These are phyloP conservation scores for Penicillium sp. DNA, from an alignment of 2,329 filamentous ascomycete species.

Conservation along the genomic window DNA sequence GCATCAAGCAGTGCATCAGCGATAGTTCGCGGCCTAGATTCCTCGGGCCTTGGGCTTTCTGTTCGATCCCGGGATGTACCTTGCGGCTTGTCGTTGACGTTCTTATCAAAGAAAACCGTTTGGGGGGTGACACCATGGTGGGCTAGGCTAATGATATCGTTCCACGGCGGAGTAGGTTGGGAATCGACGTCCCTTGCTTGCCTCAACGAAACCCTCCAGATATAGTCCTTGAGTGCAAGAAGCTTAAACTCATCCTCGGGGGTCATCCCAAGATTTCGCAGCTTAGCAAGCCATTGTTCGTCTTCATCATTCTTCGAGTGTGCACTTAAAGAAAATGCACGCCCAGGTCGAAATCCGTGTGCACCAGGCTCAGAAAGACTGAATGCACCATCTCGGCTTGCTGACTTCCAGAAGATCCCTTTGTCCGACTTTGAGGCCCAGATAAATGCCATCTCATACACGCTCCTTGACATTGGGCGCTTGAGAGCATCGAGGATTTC, in stretches of 20 bases:
- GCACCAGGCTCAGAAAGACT: conserved; percentile 61
- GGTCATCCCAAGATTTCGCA: conserved; percentile 80
- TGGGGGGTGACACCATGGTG: conserved; percentile 77
- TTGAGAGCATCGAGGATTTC: conserved; percentile 79
- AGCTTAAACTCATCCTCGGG: conserved; percentile 88
- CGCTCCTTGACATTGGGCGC: conserved; percentile 72
- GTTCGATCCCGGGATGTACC: conserved; percentile 25
- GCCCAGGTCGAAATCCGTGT: conserved; percentile 57
- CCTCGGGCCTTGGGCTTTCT: conserved; percentile 31
- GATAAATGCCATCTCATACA: conserved; percentile 80
- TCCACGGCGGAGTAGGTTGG: conserved; percentile 51
- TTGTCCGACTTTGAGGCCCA: conserved; percentile 84
- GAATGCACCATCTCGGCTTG: conserved; percentile 69
- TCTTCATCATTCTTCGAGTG: conserved; percentile 84
- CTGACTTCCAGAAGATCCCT: conserved; percentile 83
- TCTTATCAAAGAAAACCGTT: conserved; percentile 89
- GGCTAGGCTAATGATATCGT: conserved; percentile 72
- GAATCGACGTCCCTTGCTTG: conserved; percentile 56
- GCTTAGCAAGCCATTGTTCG: conserved; percentile 83
- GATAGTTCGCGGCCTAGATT: conserved; percentile 69
- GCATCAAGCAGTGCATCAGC: conserved; percentile 89
- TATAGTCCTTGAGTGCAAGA: conserved; percentile 81
- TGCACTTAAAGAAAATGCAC: conserved; percentile 55
- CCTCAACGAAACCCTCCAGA: conserved; percentile 79
- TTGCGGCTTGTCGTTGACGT: conserved; percentile 52